A percentile compares a stretch with the other conserved stretches of the same genome.
phyloP scores from a whole-genome alignment of 164 flowering plant genomes.

The Cinnamomum chago region DNA sequence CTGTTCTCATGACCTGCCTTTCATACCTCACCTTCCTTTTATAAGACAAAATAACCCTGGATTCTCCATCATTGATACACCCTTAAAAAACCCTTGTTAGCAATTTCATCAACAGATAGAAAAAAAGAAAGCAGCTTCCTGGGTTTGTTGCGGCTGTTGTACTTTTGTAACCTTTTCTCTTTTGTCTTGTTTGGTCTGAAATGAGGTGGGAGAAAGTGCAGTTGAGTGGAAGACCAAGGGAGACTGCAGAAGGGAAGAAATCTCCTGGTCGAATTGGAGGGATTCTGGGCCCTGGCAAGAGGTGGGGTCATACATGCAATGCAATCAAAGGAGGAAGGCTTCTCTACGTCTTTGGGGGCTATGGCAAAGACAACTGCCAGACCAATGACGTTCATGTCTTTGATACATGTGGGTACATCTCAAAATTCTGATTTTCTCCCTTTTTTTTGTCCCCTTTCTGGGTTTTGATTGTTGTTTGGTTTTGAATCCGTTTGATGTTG shows the following conservation, averaged over 20 bases:
- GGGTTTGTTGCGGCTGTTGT: background rate
- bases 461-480: conserved; percentile 1
- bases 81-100: background rate
- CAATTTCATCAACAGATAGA: background rate
- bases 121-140: background rate
- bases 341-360: conserved; percentile 91
- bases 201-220: conserved; percentile 40
- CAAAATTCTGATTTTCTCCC: background rate
- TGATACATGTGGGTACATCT: conserved; percentile 52
- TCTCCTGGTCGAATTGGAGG: conserved; percentile 25
- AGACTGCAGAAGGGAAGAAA: conserved; percentile 26
- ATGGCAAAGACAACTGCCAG: conserved; percentile 76
- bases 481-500: background rate
- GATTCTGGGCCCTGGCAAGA: conserved; percentile 67
- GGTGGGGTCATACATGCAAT: conserved; percentile 99
- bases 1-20: too few relatives aligned
- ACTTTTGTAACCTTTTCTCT: background rate
- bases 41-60: too few relatives aligned
- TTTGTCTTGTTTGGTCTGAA: background rate
- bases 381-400: conserved; percentile 90
- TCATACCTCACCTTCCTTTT: too few relatives aligned
- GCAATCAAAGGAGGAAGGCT: conserved; percentile 73
- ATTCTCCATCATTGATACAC: too few relatives aligned
- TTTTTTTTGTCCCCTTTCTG: background rate
- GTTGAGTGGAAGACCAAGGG: conserved; percentile 16